Base-by-base conservation (phyloP, 148 eudicot genomes). In the Spergularia marina region DNA sequence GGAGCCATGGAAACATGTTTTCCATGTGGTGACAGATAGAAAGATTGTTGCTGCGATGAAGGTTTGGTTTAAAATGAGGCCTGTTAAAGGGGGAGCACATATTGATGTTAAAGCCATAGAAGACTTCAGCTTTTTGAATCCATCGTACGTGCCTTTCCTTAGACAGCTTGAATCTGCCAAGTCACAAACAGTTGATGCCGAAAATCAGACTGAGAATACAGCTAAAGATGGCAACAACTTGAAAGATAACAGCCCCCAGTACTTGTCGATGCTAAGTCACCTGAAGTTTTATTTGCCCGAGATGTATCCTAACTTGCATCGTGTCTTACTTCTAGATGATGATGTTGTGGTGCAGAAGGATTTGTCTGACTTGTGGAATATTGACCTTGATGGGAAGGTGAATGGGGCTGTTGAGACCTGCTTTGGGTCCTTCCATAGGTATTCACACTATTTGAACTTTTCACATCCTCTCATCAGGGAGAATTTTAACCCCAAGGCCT, bases 321-420 rank as follows among this genome's bases (percentile, higher is more conserved):
- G 87, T 56, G 86, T 94, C 39, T 79, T 94, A 74, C 89, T 91
- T 58, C 84, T 94, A n/a, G 98, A 94, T 74, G 98, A 94, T 74
- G 98, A 94, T 84, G 94, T 91, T 74, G 98, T 94, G 36, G 97
- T 93, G 85, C 98, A 93, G 84, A 93, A 93, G 77, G 98, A 93
- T 83, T 84, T 93, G 84, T 89, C 98, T 21, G 89, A 87, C 65
- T 83, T 94, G 76, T 94, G 97, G 97, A 87, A 83, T 62, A 86
- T 91, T 53, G 93, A 94, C 81, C 77, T 91, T 73, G 88, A 84
- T 77, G 94, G 97, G 61, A 94, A 91, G 84, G 97, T 94, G 53
- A 89, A 88, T 78, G 98, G 91, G 61, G 97, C 90, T 57, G 88
- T 93, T 64, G 90, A 91, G 82, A 93, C 97, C 55, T 94, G 98